These are phyloP conservation scores for Gymnopilus junonius DNA, from an alignment of 768 basidiomycete species.

Conservation along the genomic window DNA sequence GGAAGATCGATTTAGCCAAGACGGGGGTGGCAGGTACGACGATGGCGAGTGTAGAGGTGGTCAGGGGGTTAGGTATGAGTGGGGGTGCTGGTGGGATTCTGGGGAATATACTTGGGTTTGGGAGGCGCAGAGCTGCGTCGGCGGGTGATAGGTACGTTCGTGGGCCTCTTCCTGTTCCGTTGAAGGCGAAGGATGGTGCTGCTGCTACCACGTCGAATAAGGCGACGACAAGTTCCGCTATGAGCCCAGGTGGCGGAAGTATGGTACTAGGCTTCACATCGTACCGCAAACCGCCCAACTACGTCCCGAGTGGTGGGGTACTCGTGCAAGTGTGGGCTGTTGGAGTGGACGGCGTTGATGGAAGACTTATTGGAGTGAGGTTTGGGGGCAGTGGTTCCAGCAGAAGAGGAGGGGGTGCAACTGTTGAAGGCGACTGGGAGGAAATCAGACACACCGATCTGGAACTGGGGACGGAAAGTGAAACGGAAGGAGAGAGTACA, in stretches of 20 bases:
- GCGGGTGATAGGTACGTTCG: background rate
- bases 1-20: slow-evolving; percentile 72
- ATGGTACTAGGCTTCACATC: slow-evolving; percentile 65
- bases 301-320: slow-evolving; percentile 69
- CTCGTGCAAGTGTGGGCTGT: slow-evolving; percentile 93
- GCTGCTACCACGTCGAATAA: background rate
- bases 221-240: background rate
- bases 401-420: slow-evolving; percentile 8
- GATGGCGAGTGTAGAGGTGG: slow-evolving; percentile 87
- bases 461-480: background rate
- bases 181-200: background rate
- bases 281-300: slow-evolving; percentile 72
- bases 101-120: slow-evolving; percentile 21
- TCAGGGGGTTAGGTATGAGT: slow-evolving; percentile 52
- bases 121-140: slow-evolving; percentile 16
- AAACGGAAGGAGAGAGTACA: slow-evolving; percentile 6
- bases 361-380: slow-evolving; percentile 59
- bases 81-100: slow-evolving; percentile 17
- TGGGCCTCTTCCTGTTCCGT: background rate
- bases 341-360: slow-evolving; percentile 78
- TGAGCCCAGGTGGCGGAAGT: slow-evolving; percentile 11
- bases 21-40: slow-evolving; percentile 84
- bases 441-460: background rate
- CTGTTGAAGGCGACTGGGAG: background rate
- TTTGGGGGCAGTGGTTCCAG: slow-evolving; percentile 30